Percentiles rank a stretch among this genome's conserved stretches.
phyloP scores from a whole-genome alignment of 164 flowering plant species.

The Nymphaea thermarum region DNA sequence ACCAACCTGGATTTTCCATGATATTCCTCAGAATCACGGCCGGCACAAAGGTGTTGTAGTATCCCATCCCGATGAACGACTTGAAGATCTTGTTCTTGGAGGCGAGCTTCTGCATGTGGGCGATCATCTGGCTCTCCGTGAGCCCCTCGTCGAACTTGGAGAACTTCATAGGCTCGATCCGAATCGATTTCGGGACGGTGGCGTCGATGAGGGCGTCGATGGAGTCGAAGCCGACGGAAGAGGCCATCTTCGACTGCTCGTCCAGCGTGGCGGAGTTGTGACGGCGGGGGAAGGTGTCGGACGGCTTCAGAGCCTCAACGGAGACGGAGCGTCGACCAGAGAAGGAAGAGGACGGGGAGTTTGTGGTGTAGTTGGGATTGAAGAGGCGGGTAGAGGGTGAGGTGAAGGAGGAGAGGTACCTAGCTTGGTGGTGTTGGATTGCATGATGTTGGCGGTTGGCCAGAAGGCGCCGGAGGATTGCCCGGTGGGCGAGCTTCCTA shows the following conservation, averaged over 20 bases:
- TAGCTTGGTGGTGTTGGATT: slow-evolving; percentile 16
- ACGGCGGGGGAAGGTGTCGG: slow-evolving; percentile 90
- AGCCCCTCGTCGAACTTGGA: slow-evolving; percentile 72
- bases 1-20: slow-evolving; percentile 99
- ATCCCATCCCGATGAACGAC: slow-evolving; percentile 95
- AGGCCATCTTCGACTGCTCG: slow-evolving; percentile 73
- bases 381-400: slow-evolving; percentile 10
- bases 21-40: slow-evolving; percentile 81
- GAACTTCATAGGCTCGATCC: slow-evolving; percentile 52
- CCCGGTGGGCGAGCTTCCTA: slow-evolving; percentile 60
- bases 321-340: slow-evolving; percentile 40
- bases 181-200: slow-evolving; percentile 84
- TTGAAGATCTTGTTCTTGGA: slow-evolving; percentile 71
- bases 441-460: slow-evolving; percentile 35
- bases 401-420: slow-evolving; percentile 63
- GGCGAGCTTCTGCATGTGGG: slow-evolving; percentile 63
- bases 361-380: slow-evolving; percentile 5
- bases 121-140: slow-evolving; percentile 87
- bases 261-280: slow-evolving; percentile 92
- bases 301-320: slow-evolving; percentile 63
- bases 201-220: slow-evolving; percentile 77
- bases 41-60: slow-evolving; percentile 78
- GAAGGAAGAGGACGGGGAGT: neutral
- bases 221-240: slow-evolving; percentile 40
- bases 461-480: slow-evolving; percentile 49